Conservation (phyloP, 2,329 filamentous ascomycete genomes). For the Epichloe sylvatica region DNA sequence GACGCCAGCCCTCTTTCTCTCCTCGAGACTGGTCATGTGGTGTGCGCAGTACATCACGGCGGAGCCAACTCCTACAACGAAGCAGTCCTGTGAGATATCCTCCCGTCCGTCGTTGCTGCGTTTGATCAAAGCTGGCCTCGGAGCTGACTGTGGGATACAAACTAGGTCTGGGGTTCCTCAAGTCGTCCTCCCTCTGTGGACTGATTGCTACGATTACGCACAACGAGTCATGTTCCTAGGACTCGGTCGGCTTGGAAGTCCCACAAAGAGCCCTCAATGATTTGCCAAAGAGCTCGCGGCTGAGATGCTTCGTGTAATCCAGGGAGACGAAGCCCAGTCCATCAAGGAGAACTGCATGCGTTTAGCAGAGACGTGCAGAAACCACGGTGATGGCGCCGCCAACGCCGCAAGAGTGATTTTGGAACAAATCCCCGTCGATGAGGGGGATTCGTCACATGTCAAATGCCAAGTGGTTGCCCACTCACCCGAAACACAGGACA, state of each 20-base stretch:
- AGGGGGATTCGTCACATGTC: neutral
- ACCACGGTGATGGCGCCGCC: neutral
- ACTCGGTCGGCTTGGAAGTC: constrained; percentile 20
- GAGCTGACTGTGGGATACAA: neutral
- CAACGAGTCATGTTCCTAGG: constrained; percentile 28
- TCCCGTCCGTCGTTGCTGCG: neutral
- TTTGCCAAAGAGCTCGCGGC: neutral
- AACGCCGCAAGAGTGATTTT: neutral
- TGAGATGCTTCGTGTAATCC: neutral
- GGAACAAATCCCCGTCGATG: neutral
- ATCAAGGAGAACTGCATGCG: neutral
- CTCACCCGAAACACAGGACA: too few species aligned
- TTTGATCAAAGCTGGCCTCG: neutral
- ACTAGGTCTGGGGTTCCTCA: constrained; percentile 31
- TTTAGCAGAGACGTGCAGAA: neutral
- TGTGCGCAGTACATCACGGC: constrained; percentile 30
- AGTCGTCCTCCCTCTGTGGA: constrained; percentile 29
- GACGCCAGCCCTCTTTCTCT: constrained; percentile 21
- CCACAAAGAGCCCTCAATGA: constrained; percentile 11
- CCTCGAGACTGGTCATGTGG: constrained; percentile 22
- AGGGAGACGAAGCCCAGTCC: neutral
- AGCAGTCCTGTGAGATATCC: constrained; percentile 19
- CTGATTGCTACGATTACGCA: constrained; percentile 32
- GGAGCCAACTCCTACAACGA: constrained; percentile 30
- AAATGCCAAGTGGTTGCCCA: too few species aligned